Conservation (phyloP, 176 grass and related monocot genomes). For the Carex littledalei region DNA sequence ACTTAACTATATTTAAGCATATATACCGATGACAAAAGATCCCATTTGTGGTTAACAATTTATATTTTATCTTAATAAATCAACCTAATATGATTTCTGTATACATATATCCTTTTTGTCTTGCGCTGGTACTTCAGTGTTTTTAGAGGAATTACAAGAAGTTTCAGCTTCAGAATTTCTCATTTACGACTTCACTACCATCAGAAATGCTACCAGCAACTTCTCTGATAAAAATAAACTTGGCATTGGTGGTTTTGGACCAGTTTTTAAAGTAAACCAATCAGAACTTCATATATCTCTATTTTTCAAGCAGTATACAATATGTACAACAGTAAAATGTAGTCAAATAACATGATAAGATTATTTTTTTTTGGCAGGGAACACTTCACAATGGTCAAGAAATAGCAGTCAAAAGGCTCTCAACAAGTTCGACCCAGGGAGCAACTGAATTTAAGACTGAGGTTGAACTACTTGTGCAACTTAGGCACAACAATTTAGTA, state of each 20-base stretch:
- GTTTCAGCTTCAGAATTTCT: background rate
- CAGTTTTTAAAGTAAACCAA: slow-evolving; percentile 8
- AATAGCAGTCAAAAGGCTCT: slow-evolving; percentile 22
- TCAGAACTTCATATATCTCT: background rate
- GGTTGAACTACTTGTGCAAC: background rate
- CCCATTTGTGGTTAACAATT: too few relatives aligned
- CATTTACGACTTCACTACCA: background rate
- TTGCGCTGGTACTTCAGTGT: background rate
- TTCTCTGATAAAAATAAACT: slow-evolving; percentile 23
- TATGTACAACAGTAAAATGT: background rate
- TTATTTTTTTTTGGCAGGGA: background rate
- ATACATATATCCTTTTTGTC: background rate
- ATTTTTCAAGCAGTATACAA: background rate
- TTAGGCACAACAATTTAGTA: slow-evolving; percentile 21
- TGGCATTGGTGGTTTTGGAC: slow-evolving; percentile 17
- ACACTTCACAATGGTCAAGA: slow-evolving; percentile 4
- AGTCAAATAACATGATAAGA: background rate
- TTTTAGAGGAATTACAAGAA: background rate
- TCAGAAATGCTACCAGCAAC: slow-evolving; percentile 12
- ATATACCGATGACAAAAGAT: too few relatives aligned
- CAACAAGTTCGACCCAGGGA: slow-evolving; percentile 3
- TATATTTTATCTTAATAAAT: too few relatives aligned
- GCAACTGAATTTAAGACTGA: slow-evolving; percentile 15
- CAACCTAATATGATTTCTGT: background rate
- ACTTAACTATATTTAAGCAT: background rate